Evolutionary conservation across 2,329 filamentous ascomycete species (phyloP).

Genomic region (Trichophyton equinum): DNA sequence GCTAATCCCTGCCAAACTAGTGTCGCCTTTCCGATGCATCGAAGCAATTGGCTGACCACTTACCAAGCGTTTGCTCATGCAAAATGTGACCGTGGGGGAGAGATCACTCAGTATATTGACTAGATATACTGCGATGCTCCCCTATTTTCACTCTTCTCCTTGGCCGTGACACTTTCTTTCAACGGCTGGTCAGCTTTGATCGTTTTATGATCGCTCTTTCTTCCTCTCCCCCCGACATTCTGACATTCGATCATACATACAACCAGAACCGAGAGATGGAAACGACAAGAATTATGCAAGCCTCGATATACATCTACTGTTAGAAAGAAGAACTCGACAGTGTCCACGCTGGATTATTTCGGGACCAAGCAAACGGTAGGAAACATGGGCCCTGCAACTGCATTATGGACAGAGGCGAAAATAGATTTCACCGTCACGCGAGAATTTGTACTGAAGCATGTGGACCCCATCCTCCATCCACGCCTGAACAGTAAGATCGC

Average conservation of each 20-base stretch:
- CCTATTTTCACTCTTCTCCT: not conserved
- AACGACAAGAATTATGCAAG: not conserved
- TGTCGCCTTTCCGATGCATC: not conserved
- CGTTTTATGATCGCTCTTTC: not conserved
- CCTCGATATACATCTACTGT: not conserved
- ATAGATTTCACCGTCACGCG: constrained; percentile 32
- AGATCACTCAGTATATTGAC: not conserved
- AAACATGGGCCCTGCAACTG: constrained; percentile 17
- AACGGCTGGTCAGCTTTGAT: not conserved
- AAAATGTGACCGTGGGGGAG: not conserved
- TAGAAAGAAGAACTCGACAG: not conserved
- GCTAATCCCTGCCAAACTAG: not conserved
- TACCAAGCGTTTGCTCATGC: not conserved
- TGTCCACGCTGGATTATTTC: not conserved
- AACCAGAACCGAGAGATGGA: not conserved
- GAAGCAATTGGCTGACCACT: not conserved
- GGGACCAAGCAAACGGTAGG: not conserved
- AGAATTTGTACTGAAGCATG: constrained; percentile 28
- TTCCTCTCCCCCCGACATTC: not conserved
- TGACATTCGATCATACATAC: not conserved
- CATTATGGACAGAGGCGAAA: constrained; percentile 37
- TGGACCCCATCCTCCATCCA: constrained; percentile 20
- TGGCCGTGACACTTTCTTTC: not conserved
- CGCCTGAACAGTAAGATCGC: constrained; percentile 25
- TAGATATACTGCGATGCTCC: constrained; percentile 1